Base-by-base conservation (phyloP, 176 grass and related monocot genomes). In the Oropetium thomaeum region DNA sequence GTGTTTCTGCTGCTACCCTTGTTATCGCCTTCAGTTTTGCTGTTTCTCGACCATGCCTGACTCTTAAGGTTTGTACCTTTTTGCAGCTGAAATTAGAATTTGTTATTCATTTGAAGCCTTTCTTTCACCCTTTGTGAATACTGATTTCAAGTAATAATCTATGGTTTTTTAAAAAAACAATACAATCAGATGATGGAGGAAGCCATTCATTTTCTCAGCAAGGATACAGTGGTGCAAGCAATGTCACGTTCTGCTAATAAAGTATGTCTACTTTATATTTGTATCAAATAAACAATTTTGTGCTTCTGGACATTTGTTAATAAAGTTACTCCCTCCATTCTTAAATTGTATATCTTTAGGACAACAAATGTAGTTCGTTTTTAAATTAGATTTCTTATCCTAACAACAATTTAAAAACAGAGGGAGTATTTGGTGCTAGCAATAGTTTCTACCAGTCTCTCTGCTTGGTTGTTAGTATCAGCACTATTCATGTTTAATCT, bases 151-250 rank as follows among this genome's bases (percentile, higher is more conserved):
- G 27, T 25, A 66, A 48, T 58, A 49, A 73, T n/a, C 22, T 48
- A 69, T 53, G 22, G 8, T 38, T 39, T 55, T 22, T 12, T 10
- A 19, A 78, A 40, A 80, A 52, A 43, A 22, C 73, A n/a, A n/a
- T 5, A 16, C 62, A 65, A 87, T 66, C 71, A 99, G 96, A 99
- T 99, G 96, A 90, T 99, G 91, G 96, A 99, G 79, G 96, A 99
- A 34, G 96, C 92, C 5, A 55, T 99, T 62, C 96, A 90, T 83
- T 99, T 94, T 82, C 91, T 99, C 31, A 92, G 89, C 81, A 99
- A 99, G 76, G 96, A 99, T 84, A 95, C 91, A 26, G 83, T 99
- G 79, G 89, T 88, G 69, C 96, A 99, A 84, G 96, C 96, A 86
- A 99, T 99, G 79, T 87, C 89, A 65, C 91, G 96, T 33, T 92